Evolutionary conservation across 2,329 filamentous ascomycete species (phyloP), one percentile per base, ranked within the genome.

Genomic region (Didymella glomerata): DNA sequence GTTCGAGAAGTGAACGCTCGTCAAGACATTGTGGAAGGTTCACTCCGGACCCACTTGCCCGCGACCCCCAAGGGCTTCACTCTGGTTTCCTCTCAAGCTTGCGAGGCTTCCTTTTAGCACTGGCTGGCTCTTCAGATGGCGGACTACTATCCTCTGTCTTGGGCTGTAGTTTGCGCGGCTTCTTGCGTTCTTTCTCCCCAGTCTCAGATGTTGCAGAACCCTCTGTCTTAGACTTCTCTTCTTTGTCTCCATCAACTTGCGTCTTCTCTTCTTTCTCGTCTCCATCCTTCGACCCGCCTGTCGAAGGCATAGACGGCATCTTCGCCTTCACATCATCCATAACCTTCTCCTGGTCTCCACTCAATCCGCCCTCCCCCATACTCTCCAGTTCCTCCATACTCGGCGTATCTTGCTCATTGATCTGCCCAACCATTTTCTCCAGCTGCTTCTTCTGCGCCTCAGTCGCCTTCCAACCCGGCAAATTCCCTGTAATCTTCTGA

Each of bases 401-500:
- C 20, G 65, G 65, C 54, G 64, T 57, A n/a, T 67, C 54, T 22
- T 64, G 48, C 10, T 68, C 60, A 2, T 61, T 62, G 22, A 57
- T 63, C 22, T 68, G 61, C 11, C 60, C 63, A 10, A 67, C 45
- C 66, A 67, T 68, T 57, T 68, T 66, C 36, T 68, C 63, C 3
- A 68, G 36, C 14, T 64, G 48, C 42, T 60, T 60, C 42, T 65
- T 68, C 22, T 68, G 65, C 38, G 54, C 60, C 7, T 68, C 63
- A 32, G 62, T 68, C 4, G 57, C 66, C 10, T 55, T 63, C 66
- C 65, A 68, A 2, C 61, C 48, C 3, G 62, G 63, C 9, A 68
- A 48, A 1, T 54, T 55, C 13, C 64, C 61, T 0, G 67, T 60
- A 8, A 67, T 48, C 8, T 67, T 67, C 25, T 58, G 59, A 40